Conservation (phyloP, 2,329 filamentous ascomycete genomes). For the Beauveria australis region DNA sequence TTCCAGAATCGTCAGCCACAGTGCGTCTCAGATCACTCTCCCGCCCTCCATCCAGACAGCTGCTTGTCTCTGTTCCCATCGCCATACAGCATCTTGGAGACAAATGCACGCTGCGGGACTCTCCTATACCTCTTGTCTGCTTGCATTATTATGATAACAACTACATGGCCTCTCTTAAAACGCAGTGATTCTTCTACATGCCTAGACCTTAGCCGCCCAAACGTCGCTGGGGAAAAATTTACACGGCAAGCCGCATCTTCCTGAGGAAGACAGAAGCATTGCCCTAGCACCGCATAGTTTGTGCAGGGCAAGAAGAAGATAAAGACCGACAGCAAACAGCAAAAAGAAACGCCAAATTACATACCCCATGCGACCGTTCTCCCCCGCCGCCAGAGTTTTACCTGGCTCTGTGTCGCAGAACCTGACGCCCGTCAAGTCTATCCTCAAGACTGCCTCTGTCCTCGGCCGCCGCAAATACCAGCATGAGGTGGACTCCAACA, state of each 20-base stretch:
- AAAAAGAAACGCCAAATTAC: not conserved
- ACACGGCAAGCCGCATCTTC: not conserved
- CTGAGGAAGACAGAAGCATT: not conserved
- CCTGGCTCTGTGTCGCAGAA: slow-evolving; percentile 25
- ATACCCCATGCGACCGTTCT: slow-evolving; percentile 25
- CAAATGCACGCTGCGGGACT: not conserved
- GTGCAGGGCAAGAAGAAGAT: not conserved
- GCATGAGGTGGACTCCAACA: slow-evolving; percentile 34
- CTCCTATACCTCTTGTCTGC: not conserved
- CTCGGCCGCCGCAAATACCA: slow-evolving; percentile 37
- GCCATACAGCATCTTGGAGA: not conserved
- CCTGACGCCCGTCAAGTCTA: slow-evolving; percentile 42
- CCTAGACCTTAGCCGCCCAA: slow-evolving; percentile 9
- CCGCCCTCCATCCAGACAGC: not conserved
- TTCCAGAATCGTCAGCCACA: not conserved
- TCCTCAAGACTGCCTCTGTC: slow-evolving; percentile 40
- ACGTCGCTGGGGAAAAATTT: slow-evolving; percentile 6
- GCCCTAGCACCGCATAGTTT: not conserved
- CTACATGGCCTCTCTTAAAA: slow-evolving; percentile 1
- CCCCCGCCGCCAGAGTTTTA: slow-evolving; percentile 25
- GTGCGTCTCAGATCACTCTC: not conserved
- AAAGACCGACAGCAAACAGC: not conserved
- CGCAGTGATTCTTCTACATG: slow-evolving; percentile 5
- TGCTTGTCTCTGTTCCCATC: not conserved
- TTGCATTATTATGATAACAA: slow-evolving; percentile 5